phyloP scores from a whole-genome alignment of 2,329 filamentous ascomycete species.

The Sclerotinia spermophila region DNA sequence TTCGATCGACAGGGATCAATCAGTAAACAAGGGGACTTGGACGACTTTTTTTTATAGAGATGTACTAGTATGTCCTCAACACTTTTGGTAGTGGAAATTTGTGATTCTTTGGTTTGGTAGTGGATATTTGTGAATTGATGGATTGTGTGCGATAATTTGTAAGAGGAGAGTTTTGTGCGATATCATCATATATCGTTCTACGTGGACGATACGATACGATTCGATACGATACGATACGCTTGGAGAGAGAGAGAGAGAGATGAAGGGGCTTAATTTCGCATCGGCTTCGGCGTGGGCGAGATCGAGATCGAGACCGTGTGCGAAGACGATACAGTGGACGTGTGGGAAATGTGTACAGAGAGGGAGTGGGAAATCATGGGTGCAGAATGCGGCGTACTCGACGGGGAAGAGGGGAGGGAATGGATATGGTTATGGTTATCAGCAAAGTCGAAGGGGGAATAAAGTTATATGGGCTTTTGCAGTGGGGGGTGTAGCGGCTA shows the following conservation, averaged over 20 bases:
- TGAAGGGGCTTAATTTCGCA: conserved; percentile 32
- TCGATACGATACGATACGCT: not conserved
- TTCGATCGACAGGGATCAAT: conserved; percentile 17
- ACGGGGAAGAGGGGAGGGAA: conserved; percentile 17
- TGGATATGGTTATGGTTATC: conserved; percentile 14
- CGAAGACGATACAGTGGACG: conserved; percentile 26
- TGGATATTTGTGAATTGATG: conserved; percentile 7
- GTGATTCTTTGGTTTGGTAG: conserved; percentile 8
- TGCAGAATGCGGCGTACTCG: conserved; percentile 8
- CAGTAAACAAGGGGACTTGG: conserved; percentile 13
- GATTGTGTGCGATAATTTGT: not conserved
- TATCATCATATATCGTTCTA: not conserved
- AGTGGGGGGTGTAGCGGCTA: conserved; percentile 29
- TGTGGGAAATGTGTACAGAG: conserved; percentile 30
- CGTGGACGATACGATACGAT: not conserved
- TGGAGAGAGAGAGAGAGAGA: conserved; percentile 21
- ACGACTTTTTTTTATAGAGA: conserved; percentile 3
- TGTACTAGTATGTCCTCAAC: conserved; percentile 11
- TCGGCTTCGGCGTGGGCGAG: conserved; percentile 20
- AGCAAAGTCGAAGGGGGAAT: not conserved
- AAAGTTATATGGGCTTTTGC: conserved; percentile 25
- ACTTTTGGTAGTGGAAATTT: conserved; percentile 17
- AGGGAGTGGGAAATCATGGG: not conserved
- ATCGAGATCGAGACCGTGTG: conserved; percentile 9
- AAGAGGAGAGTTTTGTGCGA: conserved; percentile 1